Base-by-base conservation (phyloP, 2,329 filamentous ascomycete species). In the Stagonosporopsis cucurbitacearum region DNA sequence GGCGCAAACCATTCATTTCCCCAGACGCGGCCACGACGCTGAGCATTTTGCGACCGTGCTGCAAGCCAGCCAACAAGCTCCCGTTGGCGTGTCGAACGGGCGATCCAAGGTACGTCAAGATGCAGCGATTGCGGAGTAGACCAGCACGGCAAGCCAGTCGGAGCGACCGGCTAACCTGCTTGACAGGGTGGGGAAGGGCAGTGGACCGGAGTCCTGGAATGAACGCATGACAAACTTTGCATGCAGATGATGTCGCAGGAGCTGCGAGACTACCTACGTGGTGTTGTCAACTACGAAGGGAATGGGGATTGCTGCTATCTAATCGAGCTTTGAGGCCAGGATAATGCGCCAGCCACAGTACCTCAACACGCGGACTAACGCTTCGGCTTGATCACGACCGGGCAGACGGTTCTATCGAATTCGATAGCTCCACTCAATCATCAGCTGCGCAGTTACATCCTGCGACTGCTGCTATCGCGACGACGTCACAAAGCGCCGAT, bases 401-500 rank as follows among this genome's bases (percentile, higher is more conserved):
- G 46, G 35, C 42, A 26, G 36, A 37, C 42, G 43, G 43, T 36
- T 33, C 50, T 51, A 56, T 56, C 48, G 47, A 47, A 23, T 43
- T 50, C 47, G 42, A 48, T 51, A 48, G 47, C 41, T 42, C 41
- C 44, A 30, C 39, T 55, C 55, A 44, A 57, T 55, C 37, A 60
- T 59, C 59, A 56, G 39, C 54, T 59, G 50, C 54, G 43, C 44
- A 39, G 19, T 26, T 11, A n/a, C n/a, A 39, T 33, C 26, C 36
- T 42, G 51, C 43, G 48, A 61, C 46, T 35, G 41, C 44, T 51
- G 11, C 41, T 33, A 47, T n/a, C n/a, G n/a, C n/a, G n/a, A 42
- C 59, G 54, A 64, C 62, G 59, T 63, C 62, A 64, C 53, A 23
- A 28, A 50, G 26, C 26, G 40, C 26, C 36, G 54, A 58, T 42